Base-by-base conservation (phyloP, 306 rosid species). In the Comarum palustre region DNA sequence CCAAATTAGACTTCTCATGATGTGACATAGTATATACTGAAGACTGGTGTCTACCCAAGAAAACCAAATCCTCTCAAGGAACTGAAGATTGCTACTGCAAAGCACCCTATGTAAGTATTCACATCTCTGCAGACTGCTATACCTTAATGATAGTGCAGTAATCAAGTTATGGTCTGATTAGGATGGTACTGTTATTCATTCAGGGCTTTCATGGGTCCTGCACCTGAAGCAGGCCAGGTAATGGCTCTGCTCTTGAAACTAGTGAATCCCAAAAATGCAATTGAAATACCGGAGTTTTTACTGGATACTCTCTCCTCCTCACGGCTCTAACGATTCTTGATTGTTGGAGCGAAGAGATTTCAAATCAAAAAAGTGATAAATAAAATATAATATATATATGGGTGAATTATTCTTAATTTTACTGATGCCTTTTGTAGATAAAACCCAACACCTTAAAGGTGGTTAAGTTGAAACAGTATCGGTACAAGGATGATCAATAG, bases 31-130 rank as follows among this genome's bases (percentile, higher is more conserved):
- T 84, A 87, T 69, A 85, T 84, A 48, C 48, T 90, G 69, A 86
- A 84, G 63, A 87, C 84, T 17, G 80, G 83, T 71, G 92, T 87
- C 46, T 87, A 79, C 74, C 90, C 96, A 31, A 67, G 96, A 65
- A 92, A 90, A 60, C 68, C 86, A 3, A 61, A 82, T 69, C 73
- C 81, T 75, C 85, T 90, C 24, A 84, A 77, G 75, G 87, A 90
- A 67, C 76, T 89, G 51, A 84, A 90, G 45, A 59, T 57, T 60
- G 80, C 58, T 48, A 77, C 82, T 48, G 25, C 69, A 36, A 62
- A 20, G 54, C 85, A 87, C 54, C 87, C 92, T 43, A 29, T 64
- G 89, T 84, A 77, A 50, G 51, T 27, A 19, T 22, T 24, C 16
- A 63, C 17, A 63, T 63, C 45, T 41, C 8, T 62, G 16, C 25